Percentiles rank a stretch among this genome's conserved stretches.
Conservation (phyloP, 2,329 filamentous ascomycete genomes). For the Colletotrichum agaves region DNA sequence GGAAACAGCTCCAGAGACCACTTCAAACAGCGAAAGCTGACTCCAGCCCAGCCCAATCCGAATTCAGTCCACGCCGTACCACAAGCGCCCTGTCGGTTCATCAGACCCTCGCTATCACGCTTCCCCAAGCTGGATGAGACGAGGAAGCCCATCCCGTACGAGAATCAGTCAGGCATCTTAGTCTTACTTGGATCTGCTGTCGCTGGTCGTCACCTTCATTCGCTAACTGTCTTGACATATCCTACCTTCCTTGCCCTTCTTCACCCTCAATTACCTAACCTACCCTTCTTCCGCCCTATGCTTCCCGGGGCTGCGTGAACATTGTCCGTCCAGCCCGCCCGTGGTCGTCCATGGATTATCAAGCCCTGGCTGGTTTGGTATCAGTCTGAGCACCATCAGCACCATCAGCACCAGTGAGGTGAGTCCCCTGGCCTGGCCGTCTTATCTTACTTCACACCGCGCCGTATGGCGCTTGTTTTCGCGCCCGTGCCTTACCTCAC, state of each 20-base stretch:
- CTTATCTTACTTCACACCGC: neutral
- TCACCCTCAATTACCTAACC: neutral
- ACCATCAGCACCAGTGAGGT: neutral
- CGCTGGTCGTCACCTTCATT: too few species aligned
- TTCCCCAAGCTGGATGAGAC: neutral
- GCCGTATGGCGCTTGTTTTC: too few species aligned
- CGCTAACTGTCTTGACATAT: neutral
- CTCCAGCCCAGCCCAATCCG: too few species aligned
- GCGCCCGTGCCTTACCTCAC: neutral
- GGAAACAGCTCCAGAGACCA: neutral
- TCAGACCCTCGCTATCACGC: neutral
- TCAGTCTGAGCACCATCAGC: slow-evolving; percentile 16
- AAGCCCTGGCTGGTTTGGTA: neutral
- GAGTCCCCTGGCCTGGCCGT: slow-evolving; percentile 1
- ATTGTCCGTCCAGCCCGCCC: slow-evolving; percentile 6
- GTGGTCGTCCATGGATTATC: slow-evolving; percentile 5
- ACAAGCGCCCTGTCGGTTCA: neutral
- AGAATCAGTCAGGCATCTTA: too few species aligned
- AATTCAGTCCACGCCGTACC: too few species aligned
- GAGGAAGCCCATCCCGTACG: neutral
- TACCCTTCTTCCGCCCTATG: slow-evolving; percentile 15
- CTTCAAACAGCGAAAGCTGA: neutral
- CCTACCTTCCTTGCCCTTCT: neutral
- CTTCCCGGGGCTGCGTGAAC: slow-evolving; percentile 16
- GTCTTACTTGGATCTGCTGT: too few species aligned